Base-by-base conservation (phyloP, 2,329 filamentous ascomycete species). In the Hymenoscyphus fraxineus region DNA sequence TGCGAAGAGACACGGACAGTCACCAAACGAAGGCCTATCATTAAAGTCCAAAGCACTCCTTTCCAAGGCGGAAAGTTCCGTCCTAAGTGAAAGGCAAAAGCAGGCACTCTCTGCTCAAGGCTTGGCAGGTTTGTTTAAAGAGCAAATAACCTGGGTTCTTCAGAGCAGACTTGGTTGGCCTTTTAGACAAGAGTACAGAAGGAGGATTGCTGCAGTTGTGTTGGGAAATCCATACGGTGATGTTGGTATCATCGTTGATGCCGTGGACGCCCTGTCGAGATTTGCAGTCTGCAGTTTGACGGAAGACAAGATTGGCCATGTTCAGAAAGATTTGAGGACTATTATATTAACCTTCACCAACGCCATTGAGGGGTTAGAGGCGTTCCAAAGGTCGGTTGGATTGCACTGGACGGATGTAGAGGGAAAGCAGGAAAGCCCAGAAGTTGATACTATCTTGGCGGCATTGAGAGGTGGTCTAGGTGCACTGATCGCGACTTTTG, bases 261-360 rank as follows among this genome's bases (percentile, higher is more conserved):
- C 91, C 1, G 82, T 88, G n/a, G 86, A 87, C 65, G 85, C 89
- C 0, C 78, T 95, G 47, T 86, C 85, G 13, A 82, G 84, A 59
- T 81, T 98, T 35, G 85, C 91, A 0, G 83, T 92, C 3, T 84
- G 85, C 67, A 94, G 90, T 76, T 78, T 97, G 62, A 80, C 81
- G 3, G 93, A 98, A 76, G 94, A 98, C 75, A 83, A 84, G 58
- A 95, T 88, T 73, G 94, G 94, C 15, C 90, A 91, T 70, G 94
- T 96, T n/a, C 89, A 96, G 69, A 83, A 87, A 55, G 91, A 95
- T 68, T 87, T 98, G 1, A 86, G 90, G 0, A 79, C 78, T 59
- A 88, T 96, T 64, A 85, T 97, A 60, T 85, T 89, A 58, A 85
- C 87, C 1, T 85, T 96, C 66, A 93, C 91, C 0, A 71, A 76